Percentiles rank a stretch among this genome's conserved stretches.
These are phyloP conservation scores for Solanum dulcamara DNA, from an alignment of 257 asterid genomes.

Conservation along the genomic window DNA sequence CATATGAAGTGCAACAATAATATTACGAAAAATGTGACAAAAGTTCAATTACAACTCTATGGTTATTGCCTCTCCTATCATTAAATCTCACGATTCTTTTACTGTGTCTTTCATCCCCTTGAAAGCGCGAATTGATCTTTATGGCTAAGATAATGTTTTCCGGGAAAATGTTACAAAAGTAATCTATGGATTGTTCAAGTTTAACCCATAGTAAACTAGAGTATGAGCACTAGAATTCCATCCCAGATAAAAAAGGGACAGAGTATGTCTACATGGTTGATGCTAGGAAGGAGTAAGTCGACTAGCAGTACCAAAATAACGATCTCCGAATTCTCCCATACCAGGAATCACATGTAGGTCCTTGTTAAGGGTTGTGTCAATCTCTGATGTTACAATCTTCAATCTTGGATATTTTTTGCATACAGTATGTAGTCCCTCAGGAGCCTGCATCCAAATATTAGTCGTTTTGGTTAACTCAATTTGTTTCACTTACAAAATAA, in stretches of 20 bases:
- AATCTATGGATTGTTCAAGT: background rate
- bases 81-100: background rate
- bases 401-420: constrained; percentile 60
- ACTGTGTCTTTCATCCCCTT: background rate
- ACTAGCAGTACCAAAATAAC: constrained; percentile 75
- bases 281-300: background rate
- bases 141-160: background rate
- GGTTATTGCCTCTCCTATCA: background rate
- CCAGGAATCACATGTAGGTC: constrained; percentile 83
- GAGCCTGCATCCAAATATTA: constrained; percentile 54
- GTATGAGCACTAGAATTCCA: background rate
- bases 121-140: background rate
- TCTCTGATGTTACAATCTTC: constrained; percentile 86
- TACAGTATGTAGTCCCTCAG: constrained; percentile 75
- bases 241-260: background rate
- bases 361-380: constrained; percentile 57
- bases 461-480: background rate
- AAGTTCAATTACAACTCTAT: background rate
- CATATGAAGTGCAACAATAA: background rate
- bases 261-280: background rate
- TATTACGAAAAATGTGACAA: background rate
- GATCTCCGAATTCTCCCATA: constrained; percentile 96
- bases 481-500: background rate
- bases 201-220: no score
- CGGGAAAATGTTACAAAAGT: background rate